Evolutionary conservation across 2,329 filamentous ascomycete species (phyloP).

Genomic region (Colletotrichum sp.): DNA sequence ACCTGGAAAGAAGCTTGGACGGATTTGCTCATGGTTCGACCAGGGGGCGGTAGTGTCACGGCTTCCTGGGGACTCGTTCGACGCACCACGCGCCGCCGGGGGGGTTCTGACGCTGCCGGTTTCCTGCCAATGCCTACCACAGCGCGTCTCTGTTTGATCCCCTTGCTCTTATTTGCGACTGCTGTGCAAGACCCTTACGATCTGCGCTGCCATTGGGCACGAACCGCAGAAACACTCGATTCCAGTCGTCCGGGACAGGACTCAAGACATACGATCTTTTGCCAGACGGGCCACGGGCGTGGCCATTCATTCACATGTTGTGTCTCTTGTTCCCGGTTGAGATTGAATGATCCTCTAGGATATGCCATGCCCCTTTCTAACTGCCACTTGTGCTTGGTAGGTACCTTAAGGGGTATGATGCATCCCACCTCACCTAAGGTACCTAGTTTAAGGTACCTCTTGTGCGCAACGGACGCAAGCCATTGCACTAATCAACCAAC

Average conservation of each 20-base stretch:
- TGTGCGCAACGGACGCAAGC: not conserved
- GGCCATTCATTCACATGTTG: conserved; percentile 12
- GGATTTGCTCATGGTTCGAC: conserved; percentile 20
- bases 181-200: not conserved
- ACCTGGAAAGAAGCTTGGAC: not conserved
- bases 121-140: not conserved
- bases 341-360: not conserved
- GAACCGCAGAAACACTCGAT: not conserved
- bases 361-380: not conserved
- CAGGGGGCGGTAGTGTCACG: conserved; percentile 14
- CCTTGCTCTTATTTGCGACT: not conserved
- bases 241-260: conserved; percentile 3
- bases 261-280: conserved; percentile 1
- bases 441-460: not conserved
- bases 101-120: conserved; percentile 15
- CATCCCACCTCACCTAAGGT: not conserved
- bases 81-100: conserved; percentile 9
- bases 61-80: conserved; percentile 15
- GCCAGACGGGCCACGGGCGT: not conserved
- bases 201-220: not conserved
- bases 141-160: conserved; percentile 3
- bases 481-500: not conserved
- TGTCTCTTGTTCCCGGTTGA: not conserved
- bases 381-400: not conserved
- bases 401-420: not conserved